Base-by-base conservation (phyloP, 2,329 filamentous ascomycete genomes). In the Aspergillus fumigatiaffinis region DNA sequence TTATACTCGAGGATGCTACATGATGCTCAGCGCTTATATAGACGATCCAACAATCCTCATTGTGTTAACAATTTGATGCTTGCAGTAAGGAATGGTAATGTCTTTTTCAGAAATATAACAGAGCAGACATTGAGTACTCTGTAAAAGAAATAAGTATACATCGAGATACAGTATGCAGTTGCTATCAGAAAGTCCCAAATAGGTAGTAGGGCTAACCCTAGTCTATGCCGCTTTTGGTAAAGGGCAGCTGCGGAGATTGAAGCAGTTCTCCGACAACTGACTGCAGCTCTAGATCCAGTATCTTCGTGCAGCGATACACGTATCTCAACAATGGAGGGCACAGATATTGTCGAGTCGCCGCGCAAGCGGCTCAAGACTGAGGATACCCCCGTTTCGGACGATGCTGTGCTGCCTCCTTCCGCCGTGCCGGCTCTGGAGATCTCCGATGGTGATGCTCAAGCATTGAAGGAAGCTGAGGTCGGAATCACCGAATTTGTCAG, bases 401-500 rank as follows among this genome's bases (percentile, higher is more conserved):
- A 63, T 28, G 53, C 56, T 17, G 57, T 58, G 2, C 25, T 65
- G 26, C 56, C 63, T 35, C 50, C 60, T 25, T 57, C 61, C 42
- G 58, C 62, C 23, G 44, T 44, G 23, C 54, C 60, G 21, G 54
- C 55, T 21, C 62, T 59, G 35, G 55, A 52, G 29, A 21, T 54
- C 48, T 47, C 60, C 20, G 52, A 60, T 7, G 56, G 60, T 25
- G 69, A 75, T 63, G 67, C 65, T 23, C 73, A 76, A 51, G 60
- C 64, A 54, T 56, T 67, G 51, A 79, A 74, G 59, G 78, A 80
- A 64, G 59, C 66, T 9, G 71, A 79, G 58, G 81, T 82, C 54
- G 87, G 88, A 28, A 90, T 91, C 62, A 83, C 82, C 8, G 80
- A 84, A 62, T 89, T 84, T 69, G 82, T 88, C 17, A 84, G 80